Percentiles rank a stretch among this genome's conserved stretches.
These are phyloP conservation scores for Tausonia pullulans DNA, from an alignment of 1,284 basidiomycete species.

Conservation along the genomic window DNA sequence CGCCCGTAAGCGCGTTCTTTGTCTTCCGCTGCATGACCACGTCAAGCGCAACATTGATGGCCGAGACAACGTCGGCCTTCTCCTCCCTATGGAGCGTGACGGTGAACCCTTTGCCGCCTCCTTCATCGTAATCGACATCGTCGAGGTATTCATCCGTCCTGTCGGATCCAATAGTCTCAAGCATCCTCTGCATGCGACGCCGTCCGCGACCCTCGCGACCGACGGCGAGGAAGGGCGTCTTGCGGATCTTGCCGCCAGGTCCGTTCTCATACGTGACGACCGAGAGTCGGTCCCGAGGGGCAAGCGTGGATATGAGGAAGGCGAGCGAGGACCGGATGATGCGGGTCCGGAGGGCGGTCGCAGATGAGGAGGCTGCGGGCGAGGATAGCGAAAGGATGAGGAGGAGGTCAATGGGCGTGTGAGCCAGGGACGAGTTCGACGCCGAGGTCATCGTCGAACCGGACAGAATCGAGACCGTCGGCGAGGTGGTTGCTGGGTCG, in stretches of 20 bases:
- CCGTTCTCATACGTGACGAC: constrained; percentile 79
- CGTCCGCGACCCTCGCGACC: constrained; percentile 55
- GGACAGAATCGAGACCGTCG: neutral
- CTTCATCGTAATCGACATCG: constrained; percentile 19
- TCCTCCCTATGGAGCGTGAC: constrained; percentile 70
- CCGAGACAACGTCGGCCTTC: constrained; percentile 89
- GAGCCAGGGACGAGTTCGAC: constrained; percentile 36
- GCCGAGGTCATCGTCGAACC: neutral
- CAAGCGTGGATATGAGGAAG: constrained; percentile 65
- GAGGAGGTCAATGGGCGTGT: constrained; percentile 82
- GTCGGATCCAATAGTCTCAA: constrained; percentile 49
- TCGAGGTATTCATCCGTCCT: constrained; percentile 33
- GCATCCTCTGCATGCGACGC: constrained; percentile 57
- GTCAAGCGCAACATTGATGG: constrained; percentile 85
- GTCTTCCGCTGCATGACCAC: constrained; percentile 84
- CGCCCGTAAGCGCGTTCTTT: constrained; percentile 77
- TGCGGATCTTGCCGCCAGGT: constrained; percentile 59
- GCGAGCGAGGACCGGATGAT: constrained; percentile 75
- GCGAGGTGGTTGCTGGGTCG: too few species aligned
- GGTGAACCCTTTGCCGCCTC: constrained; percentile 54
- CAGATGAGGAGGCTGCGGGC: constrained; percentile 55
- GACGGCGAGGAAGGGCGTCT: constrained; percentile 73
- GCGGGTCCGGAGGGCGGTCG: constrained; percentile 67
- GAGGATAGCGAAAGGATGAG: constrained; percentile 79
- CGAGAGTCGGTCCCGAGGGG: constrained; percentile 63